Evolutionary conservation across 2,329 filamentous ascomycete genomes (phyloP).

Genomic region (Phaeosphaeria sp.): DNA sequence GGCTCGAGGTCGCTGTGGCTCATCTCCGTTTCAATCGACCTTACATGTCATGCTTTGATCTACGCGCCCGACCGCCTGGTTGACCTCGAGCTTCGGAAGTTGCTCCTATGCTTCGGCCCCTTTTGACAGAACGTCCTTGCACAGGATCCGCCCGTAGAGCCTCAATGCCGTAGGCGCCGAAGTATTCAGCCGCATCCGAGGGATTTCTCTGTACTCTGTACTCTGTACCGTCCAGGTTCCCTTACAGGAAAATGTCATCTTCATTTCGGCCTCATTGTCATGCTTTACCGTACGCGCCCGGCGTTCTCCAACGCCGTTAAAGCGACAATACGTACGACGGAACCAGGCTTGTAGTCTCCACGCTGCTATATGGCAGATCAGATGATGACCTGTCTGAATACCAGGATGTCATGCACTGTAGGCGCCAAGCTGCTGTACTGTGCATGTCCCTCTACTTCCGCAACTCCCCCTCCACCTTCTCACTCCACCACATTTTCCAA

Average conservation of each 20-base stretch:
- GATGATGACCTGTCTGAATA: not conserved
- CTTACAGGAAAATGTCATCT: constrained; percentile 4
- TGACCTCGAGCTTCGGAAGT: constrained; percentile 7
- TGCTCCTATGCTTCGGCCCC: constrained; percentile 2
- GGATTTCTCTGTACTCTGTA: no score
- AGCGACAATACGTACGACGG: not conserved
- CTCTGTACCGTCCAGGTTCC: not conserved
- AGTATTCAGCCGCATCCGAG: constrained; percentile 4
- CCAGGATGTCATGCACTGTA: not conserved
- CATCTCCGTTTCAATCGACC: constrained; percentile 7
- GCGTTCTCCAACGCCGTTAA: not conserved
- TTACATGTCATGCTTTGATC: constrained; percentile 26
- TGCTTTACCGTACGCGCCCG: constrained; percentile 10
- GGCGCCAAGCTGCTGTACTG: not conserved
- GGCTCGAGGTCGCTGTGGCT: constrained; percentile 17
- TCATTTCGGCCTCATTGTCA: constrained; percentile 3
- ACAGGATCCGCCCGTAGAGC: not conserved
- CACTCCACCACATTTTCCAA: constrained; percentile 79
- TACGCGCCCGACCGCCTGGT: constrained; percentile 34
- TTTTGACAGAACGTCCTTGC: not conserved
- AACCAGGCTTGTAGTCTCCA: not conserved
- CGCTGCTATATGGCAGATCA: not conserved
- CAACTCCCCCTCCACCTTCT: constrained; percentile 54
- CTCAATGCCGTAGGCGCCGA: constrained; percentile 8
- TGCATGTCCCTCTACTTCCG: not conserved